Evolutionary conservation across 257 asterid genomes (phyloP), one percentile per base, ranked within the genome.

Genomic region (Solanum chmielewskii): DNA sequence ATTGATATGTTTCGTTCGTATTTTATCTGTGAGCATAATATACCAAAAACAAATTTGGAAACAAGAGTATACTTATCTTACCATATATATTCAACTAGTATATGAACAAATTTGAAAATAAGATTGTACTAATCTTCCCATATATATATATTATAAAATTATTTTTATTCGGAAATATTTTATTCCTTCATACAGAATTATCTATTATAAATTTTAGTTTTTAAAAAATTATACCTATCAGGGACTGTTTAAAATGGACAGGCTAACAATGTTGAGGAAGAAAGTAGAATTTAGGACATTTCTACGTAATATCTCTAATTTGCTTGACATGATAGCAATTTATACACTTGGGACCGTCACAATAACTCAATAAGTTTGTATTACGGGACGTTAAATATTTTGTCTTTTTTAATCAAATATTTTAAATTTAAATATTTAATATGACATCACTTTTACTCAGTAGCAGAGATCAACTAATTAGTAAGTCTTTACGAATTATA

Each of bases 341-440:
- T 20, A 75, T 75, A 8, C 83, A 75, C 41, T 8, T 77, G 62
- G 83, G 62, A 76, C n/a, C 70, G 11, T 59, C 27, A 8, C 35
- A 33, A 33, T 4, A 33, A 33, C 35, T 33, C 66, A 59, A 59
- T 59, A 59, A 59, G n/a, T 59, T 20, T 33, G 25, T 59, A 59
- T 3, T 0, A 1, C 11, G 11, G 0, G 11, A 59, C 2, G 66
- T 20, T 44, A 59, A 29, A 4, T 29, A 69, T 15, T 69, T 16
- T 0, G 9, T 29, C 4, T 13, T 29, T 31, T 13, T 69, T 31
- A 70, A 33, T 70, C 0, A 15, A 0, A 31, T 7, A 0, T 70
- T 0, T 5, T 0, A 29, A 29, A 0, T 16, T 70, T 9, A 33
- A 70, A 3, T 70, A 8, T 12, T 71, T 0, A 8, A 71, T 33